A percentile compares a stretch with the other conserved stretches of the same genome.
These are phyloP conservation scores for Backusella luteola DNA, from an alignment of 192 early-diverging fungal genomes.

Conservation along the genomic window DNA sequence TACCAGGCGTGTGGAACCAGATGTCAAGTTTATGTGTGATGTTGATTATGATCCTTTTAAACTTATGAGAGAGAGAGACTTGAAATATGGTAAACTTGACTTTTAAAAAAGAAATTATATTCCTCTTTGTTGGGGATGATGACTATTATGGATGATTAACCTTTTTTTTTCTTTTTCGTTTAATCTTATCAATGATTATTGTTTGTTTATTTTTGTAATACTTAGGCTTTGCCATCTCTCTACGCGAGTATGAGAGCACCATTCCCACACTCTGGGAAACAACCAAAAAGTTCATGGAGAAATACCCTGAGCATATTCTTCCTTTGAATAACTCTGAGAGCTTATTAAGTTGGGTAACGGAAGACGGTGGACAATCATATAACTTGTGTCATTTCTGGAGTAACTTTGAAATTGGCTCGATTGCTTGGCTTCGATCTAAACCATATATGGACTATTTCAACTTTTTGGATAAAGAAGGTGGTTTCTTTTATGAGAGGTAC, in stretches of 20 bases:
- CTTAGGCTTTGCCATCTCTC: slow-evolving; percentile 56
- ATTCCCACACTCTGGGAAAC: slow-evolving; percentile 65
- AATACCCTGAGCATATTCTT: slow-evolving; percentile 42
- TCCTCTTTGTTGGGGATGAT: background rate
- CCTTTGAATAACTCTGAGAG: slow-evolving; percentile 25
- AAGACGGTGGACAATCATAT: slow-evolving; percentile 54
- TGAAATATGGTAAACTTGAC: slow-evolving; percentile 52
- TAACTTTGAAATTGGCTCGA: slow-evolving; percentile 75
- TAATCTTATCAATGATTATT: background rate
- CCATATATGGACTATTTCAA: slow-evolving; percentile 69
- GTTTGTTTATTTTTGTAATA: background rate
- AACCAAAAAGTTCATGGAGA: slow-evolving; percentile 49
- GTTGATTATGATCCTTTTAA: slow-evolving; percentile 72
- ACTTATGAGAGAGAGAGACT: slow-evolving; percentile 64
- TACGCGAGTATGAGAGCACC: slow-evolving; percentile 56
- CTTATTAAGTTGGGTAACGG: slow-evolving; percentile 46
- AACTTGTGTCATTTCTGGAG: slow-evolving; percentile 78
- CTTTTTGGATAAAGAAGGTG: slow-evolving; percentile 70
- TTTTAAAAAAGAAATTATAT: background rate
- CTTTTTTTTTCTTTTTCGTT: too few relatives aligned
- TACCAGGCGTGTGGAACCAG: slow-evolving; percentile 63
- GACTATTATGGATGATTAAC: background rate
- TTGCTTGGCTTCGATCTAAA: slow-evolving; percentile 64
- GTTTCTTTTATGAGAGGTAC: slow-evolving; percentile 84
- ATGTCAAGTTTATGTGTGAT: slow-evolving; percentile 70